phyloP scores from a whole-genome alignment of 2,329 filamentous ascomycete genomes.

The Alternaria ventricosa region DNA sequence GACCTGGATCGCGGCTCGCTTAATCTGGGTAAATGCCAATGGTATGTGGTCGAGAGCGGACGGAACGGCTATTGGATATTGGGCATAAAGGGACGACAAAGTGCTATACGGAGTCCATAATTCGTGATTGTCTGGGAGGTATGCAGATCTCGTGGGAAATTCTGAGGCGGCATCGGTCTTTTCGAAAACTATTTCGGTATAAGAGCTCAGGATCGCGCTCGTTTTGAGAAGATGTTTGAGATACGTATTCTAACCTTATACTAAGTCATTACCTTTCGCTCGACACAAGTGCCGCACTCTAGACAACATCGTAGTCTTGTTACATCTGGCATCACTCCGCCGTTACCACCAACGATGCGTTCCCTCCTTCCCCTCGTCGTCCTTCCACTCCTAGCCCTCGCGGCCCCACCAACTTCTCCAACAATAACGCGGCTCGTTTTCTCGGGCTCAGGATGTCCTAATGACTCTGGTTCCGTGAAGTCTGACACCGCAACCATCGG shows the following conservation, averaged over 20 bases:
- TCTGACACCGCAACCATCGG: constrained; percentile 20
- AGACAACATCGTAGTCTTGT: not conserved
- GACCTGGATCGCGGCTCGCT: constrained; percentile 6
- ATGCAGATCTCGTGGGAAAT: not conserved
- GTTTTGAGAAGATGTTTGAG: not conserved
- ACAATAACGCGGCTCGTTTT: constrained; percentile 33
- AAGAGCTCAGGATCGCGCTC: not conserved
- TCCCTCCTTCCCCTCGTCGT: constrained; percentile 22
- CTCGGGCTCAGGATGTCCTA: constrained; percentile 39
- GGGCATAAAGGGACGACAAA: constrained; percentile 23
- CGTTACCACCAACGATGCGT: constrained; percentile 13
- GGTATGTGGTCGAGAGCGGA: constrained; percentile 12
- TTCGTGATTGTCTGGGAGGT: not conserved
- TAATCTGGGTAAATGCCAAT: constrained; percentile 27
- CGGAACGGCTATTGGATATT: constrained; percentile 16
- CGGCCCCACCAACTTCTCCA: constrained; percentile 29
- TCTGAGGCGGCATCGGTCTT: not conserved
- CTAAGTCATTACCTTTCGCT: not conserved
- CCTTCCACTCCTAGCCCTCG: constrained; percentile 19
- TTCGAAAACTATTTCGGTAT: not conserved
- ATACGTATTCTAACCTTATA: not conserved
- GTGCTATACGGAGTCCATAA: constrained; percentile 8
- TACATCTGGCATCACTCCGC: not conserved
- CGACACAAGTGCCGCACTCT: not conserved
- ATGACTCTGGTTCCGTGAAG: constrained; percentile 32